phyloP scores from a whole-genome alignment of 2,329 filamentous ascomycete genomes.

The Botrytis porri region DNA sequence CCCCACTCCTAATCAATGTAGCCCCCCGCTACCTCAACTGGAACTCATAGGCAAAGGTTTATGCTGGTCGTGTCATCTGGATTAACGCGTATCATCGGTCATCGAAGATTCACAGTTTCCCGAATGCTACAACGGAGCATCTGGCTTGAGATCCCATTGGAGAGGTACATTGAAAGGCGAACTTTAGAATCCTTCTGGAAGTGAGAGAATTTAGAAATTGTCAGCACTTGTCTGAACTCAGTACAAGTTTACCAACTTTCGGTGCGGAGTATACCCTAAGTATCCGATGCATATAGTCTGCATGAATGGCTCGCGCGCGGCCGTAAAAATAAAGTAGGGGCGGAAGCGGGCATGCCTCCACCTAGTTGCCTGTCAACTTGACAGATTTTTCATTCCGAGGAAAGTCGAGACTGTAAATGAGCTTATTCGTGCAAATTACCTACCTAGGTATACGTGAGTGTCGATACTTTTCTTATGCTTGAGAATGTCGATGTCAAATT shows the following conservation, averaged over 20 bases:
- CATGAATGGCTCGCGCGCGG: neutral
- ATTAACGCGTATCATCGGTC: neutral
- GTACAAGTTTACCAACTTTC: neutral
- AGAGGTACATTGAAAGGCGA: neutral
- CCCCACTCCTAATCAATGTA: constrained; percentile 7
- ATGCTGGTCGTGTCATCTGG: neutral
- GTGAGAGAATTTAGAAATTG: neutral
- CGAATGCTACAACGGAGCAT: neutral
- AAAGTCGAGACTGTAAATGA: neutral
- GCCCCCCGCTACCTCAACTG: neutral
- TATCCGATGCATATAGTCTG: constrained; percentile 7
- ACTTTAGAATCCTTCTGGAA: constrained; percentile 3
- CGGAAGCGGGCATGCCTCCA: constrained; percentile 4
- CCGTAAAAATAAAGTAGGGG: constrained; percentile 1
- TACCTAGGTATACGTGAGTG: neutral
- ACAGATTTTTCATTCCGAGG: neutral
- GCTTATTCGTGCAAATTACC: neutral
- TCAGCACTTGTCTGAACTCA: constrained; percentile 16
- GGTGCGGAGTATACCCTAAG: constrained; percentile 6
- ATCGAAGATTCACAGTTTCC: neutral
- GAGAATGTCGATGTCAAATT: neutral
- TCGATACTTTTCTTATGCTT: neutral
- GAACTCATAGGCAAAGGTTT: neutral
- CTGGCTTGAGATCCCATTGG: neutral
- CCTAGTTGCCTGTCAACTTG: constrained; percentile 4